Base-by-base conservation (phyloP, 2,329 filamentous ascomycete species). In the Zymoseptoria pseudotritici region DNA sequence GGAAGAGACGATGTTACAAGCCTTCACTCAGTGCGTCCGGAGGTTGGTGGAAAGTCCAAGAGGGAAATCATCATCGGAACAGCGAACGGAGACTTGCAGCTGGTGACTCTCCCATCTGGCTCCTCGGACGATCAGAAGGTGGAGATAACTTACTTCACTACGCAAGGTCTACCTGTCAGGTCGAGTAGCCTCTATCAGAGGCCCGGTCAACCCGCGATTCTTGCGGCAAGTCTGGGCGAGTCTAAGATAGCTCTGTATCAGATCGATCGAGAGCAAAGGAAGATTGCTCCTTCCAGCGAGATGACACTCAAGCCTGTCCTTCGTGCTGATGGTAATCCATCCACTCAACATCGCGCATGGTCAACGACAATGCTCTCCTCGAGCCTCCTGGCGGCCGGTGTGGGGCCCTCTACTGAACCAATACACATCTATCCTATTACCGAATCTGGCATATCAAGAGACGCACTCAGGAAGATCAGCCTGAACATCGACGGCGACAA, bases 1-100 rank as follows among this genome's bases (percentile, higher is more conserved):
- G 83, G 76, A 56, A 69, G 78, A 58, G 83, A 86, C 67, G 85
- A 87, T 69, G 82, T 87, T 36, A 82, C 82, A 19, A 77, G 79
- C 29, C 62, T 87, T 54, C 81, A 82, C 63, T 66, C 86, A 1
- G 67, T 87, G 29, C 56, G 64, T n/a, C 61, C 63, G 10, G 53
- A 61, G 20, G 76, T 79, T 57, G 68, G 67, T 57, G 63, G 67
- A 54, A 68, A 2, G 61, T 66, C 20, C 60, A 67, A 4, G 72
- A 77, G 83, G 62, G 72, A 79, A 53, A 66, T 86, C 26, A 76
- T 86, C 3, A 77, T 82, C 53, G 82, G 83, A 5, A 82, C 83
- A 52, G 79, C 83, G 20, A 81, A 80, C 65, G 82, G 83, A 10
- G 77, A 81, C 53, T 71, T 86, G 51, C 71, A 75, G 21, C 61